These are phyloP conservation scores for Mycena latifolia DNA, from an alignment of 768 basidiomycete species.

Conservation along the genomic window DNA sequence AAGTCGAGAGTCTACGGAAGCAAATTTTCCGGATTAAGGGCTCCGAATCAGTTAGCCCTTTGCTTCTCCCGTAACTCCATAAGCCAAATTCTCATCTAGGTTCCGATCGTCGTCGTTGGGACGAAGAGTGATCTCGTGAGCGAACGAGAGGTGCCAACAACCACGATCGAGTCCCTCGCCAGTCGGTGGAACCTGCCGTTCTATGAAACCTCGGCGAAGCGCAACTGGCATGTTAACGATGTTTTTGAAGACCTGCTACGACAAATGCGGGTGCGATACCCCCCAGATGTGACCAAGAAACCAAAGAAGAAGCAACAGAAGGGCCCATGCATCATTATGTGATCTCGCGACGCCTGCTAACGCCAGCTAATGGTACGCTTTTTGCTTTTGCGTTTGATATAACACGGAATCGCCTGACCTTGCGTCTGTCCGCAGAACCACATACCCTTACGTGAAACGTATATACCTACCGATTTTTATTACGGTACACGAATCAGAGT, in stretches of 20 bases:
- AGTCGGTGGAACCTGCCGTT: constrained; percentile 79
- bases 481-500: constrained; percentile 27
- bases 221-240: constrained; percentile 83
- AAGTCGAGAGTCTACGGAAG: constrained; percentile 83
- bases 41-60: constrained; percentile 64
- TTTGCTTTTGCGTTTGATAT: not conserved
- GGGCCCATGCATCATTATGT: constrained; percentile 57
- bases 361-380: constrained; percentile 24
- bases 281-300: constrained; percentile 57
- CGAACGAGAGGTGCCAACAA: constrained; percentile 82
- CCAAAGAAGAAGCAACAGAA: constrained; percentile 44
- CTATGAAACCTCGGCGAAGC: constrained; percentile 91
- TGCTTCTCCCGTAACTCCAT: constrained; percentile 13
- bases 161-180: constrained; percentile 73
- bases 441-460: constrained; percentile 31
- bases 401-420: not conserved
- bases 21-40: constrained; percentile 88
- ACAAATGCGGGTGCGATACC: constrained; percentile 80
- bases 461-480: constrained; percentile 31
- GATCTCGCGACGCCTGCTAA: constrained; percentile 32
- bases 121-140: constrained; percentile 86
- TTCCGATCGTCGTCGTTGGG: constrained; percentile 90
- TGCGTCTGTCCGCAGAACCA: constrained; percentile 14
- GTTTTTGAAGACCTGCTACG: constrained; percentile 83
- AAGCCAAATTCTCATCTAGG: constrained; percentile 47